A percentile compares a stretch with the other conserved stretches of the same genome.
These are phyloP conservation scores for Curvularia hawaiiensis DNA, from an alignment of 2,329 filamentous ascomycete species.

Conservation along the genomic window DNA sequence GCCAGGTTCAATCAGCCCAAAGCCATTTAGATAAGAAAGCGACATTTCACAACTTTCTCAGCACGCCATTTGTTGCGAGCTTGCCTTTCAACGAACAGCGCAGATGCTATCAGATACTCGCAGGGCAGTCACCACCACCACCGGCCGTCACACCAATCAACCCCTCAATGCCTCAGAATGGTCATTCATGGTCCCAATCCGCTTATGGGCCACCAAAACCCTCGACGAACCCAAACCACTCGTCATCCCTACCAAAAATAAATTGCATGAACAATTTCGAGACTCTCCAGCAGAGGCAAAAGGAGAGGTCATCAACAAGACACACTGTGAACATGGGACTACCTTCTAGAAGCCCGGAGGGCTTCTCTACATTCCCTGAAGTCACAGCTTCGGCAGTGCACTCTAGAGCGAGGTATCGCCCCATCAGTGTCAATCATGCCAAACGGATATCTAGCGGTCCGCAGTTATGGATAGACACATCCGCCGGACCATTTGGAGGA, in stretches of 20 bases:
- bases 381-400: background rate
- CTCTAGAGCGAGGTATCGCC: slow-evolving; percentile 20
- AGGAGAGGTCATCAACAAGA: slow-evolving; percentile 7
- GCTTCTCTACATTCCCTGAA: background rate
- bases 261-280: slow-evolving; percentile 5
- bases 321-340: background rate
- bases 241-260: slow-evolving; percentile 5
- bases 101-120: slow-evolving; percentile 32
- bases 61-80: slow-evolving; percentile 32
- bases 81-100: slow-evolving; percentile 31
- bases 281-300: slow-evolving; percentile 18
- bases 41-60: slow-evolving; percentile 36
- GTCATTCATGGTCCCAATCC: slow-evolving; percentile 18
- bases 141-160: slow-evolving; percentile 31
- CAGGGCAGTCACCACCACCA: slow-evolving; percentile 28
- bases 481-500: background rate
- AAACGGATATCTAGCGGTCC: slow-evolving; percentile 11
- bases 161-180: slow-evolving; percentile 19
- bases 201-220: slow-evolving; percentile 14
- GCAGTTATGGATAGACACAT: background rate
- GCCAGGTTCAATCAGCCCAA: slow-evolving; percentile 32
- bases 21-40: slow-evolving; percentile 28
- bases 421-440: slow-evolving; percentile 14
- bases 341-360: background rate
- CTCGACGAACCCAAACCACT: slow-evolving; percentile 15